Evolutionary conservation across 202 grass and related monocot species (phyloP), one percentile per base, ranked within the genome.

Genomic region (Brachypodium distachyon): DNA sequence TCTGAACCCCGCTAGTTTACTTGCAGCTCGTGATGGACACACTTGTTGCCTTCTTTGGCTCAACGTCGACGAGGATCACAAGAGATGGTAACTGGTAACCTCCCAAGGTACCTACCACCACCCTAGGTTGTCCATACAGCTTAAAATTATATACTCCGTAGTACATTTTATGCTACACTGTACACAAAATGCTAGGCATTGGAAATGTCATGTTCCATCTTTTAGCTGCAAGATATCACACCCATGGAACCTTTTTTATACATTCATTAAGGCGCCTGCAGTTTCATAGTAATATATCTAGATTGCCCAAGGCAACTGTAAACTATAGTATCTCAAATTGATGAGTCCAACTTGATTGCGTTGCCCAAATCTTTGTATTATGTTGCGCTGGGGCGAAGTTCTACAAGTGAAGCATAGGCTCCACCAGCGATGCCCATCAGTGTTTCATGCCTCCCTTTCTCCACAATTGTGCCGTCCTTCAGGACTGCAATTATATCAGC

Each of bases 401-500:
- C 79, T 28, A 86, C 27, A 1, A 83, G 86, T 4, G 89, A 92
- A 54, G 79, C 79, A 73, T 92, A 92, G 43, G 74, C 78, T 21
- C 89, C 85, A 9, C 83, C 53, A 3, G 43, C 69, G 39, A 77
- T 77, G 29, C 75, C 12, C 62, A 88, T 80, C 39, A 92, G 70
- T 13, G 60, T 44, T 1, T 86, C 90, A 6, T 92, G 86, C 3
- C 56, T 73, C 76, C 90, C 90, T 80, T 77, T 74, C 82, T 88
- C 90, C 4, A 68, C 90, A 29, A 92, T 72, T 14, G 49, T 7
- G 21, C 86, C 86, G 17, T 88, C 84, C 79, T 86, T 88, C 46
- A 92, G 47, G 14, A 92, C 74, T 2, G 79, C 82, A 40, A 88
- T 86, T 14, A 63, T 73, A 33, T 88, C 86, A 2, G 86, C 90